phyloP scores from a whole-genome alignment of 2,329 filamentous ascomycete species.

The Penicillium occitanis region DNA sequence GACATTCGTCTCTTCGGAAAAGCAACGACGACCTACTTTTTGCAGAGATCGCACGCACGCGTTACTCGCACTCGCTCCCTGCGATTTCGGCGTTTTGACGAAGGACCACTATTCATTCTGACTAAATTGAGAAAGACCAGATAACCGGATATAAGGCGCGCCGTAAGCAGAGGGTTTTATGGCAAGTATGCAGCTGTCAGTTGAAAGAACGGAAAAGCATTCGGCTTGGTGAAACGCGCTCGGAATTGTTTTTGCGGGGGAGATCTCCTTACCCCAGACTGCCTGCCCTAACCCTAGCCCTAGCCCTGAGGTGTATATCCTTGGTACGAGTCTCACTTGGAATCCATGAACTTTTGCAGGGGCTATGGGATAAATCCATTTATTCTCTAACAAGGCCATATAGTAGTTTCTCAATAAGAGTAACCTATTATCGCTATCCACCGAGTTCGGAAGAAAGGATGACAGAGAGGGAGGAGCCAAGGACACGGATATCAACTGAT shows the following conservation, averaged over 20 bases:
- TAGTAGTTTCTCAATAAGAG: too few relatives aligned
- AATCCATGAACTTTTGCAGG: too few relatives aligned
- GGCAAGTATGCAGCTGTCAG: background rate
- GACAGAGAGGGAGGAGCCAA: too few relatives aligned
- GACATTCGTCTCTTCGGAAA: background rate
- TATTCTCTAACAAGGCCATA: too few relatives aligned
- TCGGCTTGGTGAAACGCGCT: background rate
- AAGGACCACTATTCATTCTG: background rate
- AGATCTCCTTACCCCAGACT: background rate
- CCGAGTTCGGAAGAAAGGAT: too few relatives aligned
- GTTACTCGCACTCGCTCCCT: conserved; percentile 46
- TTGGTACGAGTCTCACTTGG: too few relatives aligned
- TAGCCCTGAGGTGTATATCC: background rate
- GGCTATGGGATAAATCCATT: too few relatives aligned
- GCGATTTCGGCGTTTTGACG: conserved; percentile 18
- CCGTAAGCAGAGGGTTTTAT: background rate
- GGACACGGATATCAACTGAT: too few relatives aligned
- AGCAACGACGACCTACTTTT: conserved; percentile 38
- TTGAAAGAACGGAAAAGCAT: background rate
- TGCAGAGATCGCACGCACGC: conserved; percentile 51
- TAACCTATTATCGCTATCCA: too few relatives aligned
- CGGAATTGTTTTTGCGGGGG: background rate
- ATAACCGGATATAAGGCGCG: background rate
- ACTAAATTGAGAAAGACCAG: background rate
- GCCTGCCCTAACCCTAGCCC: background rate